A percentile compares a stretch with the other conserved stretches of the same genome.
These are phyloP conservation scores for Candida qinlingensis DNA, from an alignment of 805 yeast genomes.

Conservation along the genomic window DNA sequence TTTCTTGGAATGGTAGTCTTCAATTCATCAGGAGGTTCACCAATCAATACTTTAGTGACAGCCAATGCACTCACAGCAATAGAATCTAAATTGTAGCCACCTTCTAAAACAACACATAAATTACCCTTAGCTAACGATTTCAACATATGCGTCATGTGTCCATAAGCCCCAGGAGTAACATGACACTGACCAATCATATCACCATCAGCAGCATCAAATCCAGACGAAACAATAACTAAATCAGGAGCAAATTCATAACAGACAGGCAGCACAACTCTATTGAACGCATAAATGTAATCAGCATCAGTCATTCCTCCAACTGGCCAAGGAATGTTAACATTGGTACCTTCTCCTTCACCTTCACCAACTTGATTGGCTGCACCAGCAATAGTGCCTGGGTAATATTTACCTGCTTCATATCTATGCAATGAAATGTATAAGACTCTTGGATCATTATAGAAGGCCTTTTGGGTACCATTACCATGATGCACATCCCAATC, in stretches of 20 bases:
- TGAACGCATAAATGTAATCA: slow-evolving; percentile 90
- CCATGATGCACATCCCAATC: slow-evolving; percentile 99
- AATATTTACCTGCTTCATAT: slow-evolving; percentile 85
- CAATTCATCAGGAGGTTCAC: slow-evolving; percentile 89
- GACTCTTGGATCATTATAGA: slow-evolving; percentile 83
- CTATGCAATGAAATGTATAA: slow-evolving; percentile 89
- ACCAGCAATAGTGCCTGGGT: slow-evolving; percentile 91
- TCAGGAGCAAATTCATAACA: slow-evolving; percentile 90
- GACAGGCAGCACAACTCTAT: slow-evolving; percentile 80
- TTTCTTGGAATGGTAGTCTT: slow-evolving; percentile 60
- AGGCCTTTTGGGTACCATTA: slow-evolving; percentile 94
- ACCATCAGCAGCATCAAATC: slow-evolving; percentile 98
- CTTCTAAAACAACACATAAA: slow-evolving; percentile 86
- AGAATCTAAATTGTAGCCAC: slow-evolving; percentile 92
- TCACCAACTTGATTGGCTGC: slow-evolving; percentile 77
- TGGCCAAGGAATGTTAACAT: slow-evolving; percentile 93
- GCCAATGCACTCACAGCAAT: slow-evolving; percentile 88
- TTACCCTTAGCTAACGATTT: slow-evolving; percentile 87
- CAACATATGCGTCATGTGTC: slow-evolving; percentile 90
- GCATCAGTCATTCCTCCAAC: slow-evolving; percentile 90
- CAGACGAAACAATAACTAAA: slow-evolving; percentile 86
- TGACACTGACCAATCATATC: slow-evolving; percentile 96
- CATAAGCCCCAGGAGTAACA: slow-evolving; percentile 93
- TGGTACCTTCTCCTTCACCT: slow-evolving; percentile 81
- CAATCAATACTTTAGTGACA: slow-evolving; percentile 84